Evolutionary conservation across 2,329 filamentous ascomycete species (phyloP), one percentile per base, ranked within the genome.

Genomic region (Leptosphaerulina australis): DNA sequence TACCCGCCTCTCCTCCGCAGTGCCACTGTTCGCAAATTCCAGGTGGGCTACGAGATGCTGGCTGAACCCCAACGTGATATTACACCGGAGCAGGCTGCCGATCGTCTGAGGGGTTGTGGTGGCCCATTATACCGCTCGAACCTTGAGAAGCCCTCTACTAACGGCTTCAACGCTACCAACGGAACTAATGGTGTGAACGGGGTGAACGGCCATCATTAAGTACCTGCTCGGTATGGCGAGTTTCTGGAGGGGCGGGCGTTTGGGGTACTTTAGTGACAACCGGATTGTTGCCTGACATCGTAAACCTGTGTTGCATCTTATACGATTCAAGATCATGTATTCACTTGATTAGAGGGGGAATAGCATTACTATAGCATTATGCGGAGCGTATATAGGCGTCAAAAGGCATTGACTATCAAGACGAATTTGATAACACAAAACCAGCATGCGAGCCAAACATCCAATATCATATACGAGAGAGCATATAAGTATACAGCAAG

Each of bases 51-150:
- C 71, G 94, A 99, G 76, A 82, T 99, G 76, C 85, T 99, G 84
- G 94, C 90, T 1, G 94, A 99, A 76, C 93, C 94, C n/a, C 94
- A 99, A 75, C 84, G 94, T 51, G 94, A 99, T 71, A 97, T 99
- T 65, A 99, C 94, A 0, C 93, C 94, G 0, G 94, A 99, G 75
- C 94, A 97, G 76, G 94, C 94, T 1, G 88, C 94, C 11, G 85
- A 84, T 20, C 85, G 85, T 39, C 77, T 99, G 52, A 83, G 88
- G 58, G 80, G 81, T 50, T 92, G 91, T 57, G 89, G 85, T 3
- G 91, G 91, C 12, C 84, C 90, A 69, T 76, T 99, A 56, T 97
- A 99, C 70, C 84, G 94, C 58, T 91, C 87, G 69, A 81, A 54
- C 44, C 49, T 68, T 17, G 66, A 41, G 30, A 43, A 47, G 31